Percentiles rank a stretch among this genome's conserved stretches.
These are phyloP conservation scores for Fusarium subtropicale DNA, from an alignment of 2,329 filamentous ascomycete genomes.

Conservation along the genomic window DNA sequence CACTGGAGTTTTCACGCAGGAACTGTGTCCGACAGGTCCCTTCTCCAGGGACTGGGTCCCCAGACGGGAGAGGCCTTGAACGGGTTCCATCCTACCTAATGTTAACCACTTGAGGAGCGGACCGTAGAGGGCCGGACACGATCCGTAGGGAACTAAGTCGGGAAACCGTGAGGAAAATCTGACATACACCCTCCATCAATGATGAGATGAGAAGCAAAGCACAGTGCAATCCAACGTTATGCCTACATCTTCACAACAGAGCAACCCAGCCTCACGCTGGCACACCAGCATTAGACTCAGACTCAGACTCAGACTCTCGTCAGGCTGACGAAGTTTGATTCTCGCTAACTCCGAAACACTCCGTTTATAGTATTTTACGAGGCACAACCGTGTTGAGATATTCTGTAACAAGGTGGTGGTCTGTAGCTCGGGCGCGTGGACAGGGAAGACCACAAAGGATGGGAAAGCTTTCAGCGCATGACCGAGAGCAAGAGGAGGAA, in stretches of 20 bases:
- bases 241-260: background rate
- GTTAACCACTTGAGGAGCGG: constrained; percentile 40
- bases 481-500: constrained; percentile 36
- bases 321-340: constrained; percentile 26
- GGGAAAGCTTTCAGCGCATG: constrained; percentile 38
- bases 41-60: constrained; percentile 5
- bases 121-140: constrained; percentile 43
- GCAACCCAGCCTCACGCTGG: constrained; percentile 1
- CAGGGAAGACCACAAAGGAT: constrained; percentile 35
- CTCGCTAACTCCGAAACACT: constrained; percentile 17
- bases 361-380: constrained; percentile 7
- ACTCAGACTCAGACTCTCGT: constrained; percentile 9
- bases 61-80: constrained; percentile 25
- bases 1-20: background rate
- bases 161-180: constrained; percentile 21
- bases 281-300: constrained; percentile 4
- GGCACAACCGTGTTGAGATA: constrained; percentile 23
- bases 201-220: constrained; percentile 1
- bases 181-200: constrained; percentile 29
- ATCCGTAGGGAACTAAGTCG: constrained; percentile 38
- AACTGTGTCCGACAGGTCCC: background rate
- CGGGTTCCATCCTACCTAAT: constrained; percentile 13
- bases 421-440: constrained; percentile 41
- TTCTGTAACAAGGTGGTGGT: constrained; percentile 36
- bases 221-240: background rate